Percentiles rank a stretch among this genome's conserved stretches.
Conservation (phyloP, 2,329 filamentous ascomycete species). For the Magnaporthiopsis rhizophila region DNA sequence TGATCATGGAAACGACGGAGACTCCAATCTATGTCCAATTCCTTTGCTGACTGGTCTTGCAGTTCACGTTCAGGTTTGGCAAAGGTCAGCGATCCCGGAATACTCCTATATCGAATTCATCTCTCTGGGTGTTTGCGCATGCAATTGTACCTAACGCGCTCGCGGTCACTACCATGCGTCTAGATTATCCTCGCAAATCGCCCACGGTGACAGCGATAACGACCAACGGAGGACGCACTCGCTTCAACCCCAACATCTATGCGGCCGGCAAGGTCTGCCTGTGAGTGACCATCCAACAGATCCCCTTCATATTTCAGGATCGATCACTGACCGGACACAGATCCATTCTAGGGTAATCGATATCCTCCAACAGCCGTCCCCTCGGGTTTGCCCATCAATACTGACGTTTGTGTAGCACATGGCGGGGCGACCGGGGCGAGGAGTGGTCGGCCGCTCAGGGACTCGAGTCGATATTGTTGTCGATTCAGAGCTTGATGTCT, state of each 20-base stretch:
- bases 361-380: constrained; percentile 51
- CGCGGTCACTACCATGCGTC: constrained; percentile 6
- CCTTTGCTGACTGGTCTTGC: neutral
- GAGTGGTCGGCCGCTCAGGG: constrained; percentile 97
- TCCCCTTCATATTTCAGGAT: neutral
- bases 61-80: constrained; percentile 73
- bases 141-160: constrained; percentile 2
- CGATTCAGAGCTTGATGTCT: constrained; percentile 94
- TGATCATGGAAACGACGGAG: neutral
- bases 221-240: constrained; percentile 78
- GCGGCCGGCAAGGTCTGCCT: constrained; percentile 85
- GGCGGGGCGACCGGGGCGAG: constrained; percentile 82
- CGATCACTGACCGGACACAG: neutral
- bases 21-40: neutral
- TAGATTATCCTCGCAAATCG: constrained; percentile 73
- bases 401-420: constrained; percentile 58
- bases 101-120: neutral
- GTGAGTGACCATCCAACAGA: constrained; percentile 40
- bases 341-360: constrained; percentile 9
- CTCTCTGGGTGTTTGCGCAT: neutral
- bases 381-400: constrained; percentile 50
- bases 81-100: constrained; percentile 45
- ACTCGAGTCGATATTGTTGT: constrained; percentile 86
- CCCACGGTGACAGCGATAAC: constrained; percentile 61
- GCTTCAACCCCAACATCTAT: constrained; percentile 98